Percentiles rank a stretch among this genome's conserved stretches.
Evolutionary conservation across 192 early-diverging fungal genomes (phyloP).

Genomic region (Linnemannia hyalina): DNA sequence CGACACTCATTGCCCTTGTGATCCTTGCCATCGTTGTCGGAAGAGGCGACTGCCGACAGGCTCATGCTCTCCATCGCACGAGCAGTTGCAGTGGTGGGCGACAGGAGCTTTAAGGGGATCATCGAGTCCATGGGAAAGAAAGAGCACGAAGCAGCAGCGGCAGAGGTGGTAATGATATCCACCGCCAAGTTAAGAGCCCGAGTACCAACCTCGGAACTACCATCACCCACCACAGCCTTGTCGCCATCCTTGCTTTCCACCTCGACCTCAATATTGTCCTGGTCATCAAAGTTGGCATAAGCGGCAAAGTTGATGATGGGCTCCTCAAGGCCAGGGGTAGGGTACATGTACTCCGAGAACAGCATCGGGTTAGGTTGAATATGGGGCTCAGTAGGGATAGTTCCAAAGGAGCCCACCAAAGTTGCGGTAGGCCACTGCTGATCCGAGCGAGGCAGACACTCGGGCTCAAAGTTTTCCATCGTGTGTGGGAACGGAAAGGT

Average conservation of each 20-base stretch:
- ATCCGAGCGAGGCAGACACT: slow-evolving; percentile 29
- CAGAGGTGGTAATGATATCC: background rate
- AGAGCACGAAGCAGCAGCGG: background rate
- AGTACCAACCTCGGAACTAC: background rate
- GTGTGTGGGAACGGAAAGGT: background rate
- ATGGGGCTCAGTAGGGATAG: background rate
- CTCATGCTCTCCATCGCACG: background rate
- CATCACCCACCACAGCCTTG: background rate
- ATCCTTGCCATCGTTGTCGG: background rate
- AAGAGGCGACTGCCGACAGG: background rate
- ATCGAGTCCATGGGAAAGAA: background rate
- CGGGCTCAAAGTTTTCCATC: slow-evolving; percentile 47
- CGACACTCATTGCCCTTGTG: background rate
- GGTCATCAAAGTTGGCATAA: background rate
- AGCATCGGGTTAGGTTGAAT: background rate
- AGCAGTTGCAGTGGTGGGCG: background rate
- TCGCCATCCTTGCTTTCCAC: background rate
- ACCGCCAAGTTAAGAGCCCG: background rate
- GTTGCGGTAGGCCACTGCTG: slow-evolving; percentile 9
- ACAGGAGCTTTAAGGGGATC: background rate
- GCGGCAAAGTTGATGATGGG: slow-evolving; percentile 1
- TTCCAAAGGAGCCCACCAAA: background rate
- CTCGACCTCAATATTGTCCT: background rate
- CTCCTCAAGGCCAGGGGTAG: background rate
- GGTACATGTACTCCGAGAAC: background rate